A percentile compares a stretch with the other conserved stretches of the same genome.
Conservation (phyloP, 2,329 filamentous ascomycete species). For the Fusarium incarnatum region DNA sequence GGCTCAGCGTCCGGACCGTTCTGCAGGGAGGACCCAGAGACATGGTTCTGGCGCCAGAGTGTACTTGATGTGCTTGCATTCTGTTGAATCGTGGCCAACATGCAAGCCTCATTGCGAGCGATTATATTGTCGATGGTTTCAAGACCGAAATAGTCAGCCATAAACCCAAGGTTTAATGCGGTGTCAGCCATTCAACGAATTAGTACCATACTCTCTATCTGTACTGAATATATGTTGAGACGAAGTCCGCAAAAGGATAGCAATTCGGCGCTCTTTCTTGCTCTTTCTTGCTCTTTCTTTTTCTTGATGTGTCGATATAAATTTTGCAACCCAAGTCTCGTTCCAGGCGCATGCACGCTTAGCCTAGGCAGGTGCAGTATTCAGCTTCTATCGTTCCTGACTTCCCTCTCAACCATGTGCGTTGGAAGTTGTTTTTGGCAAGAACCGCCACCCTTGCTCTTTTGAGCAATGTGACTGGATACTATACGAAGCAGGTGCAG, state of each 20-base stretch:
- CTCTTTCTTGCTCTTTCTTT: background rate
- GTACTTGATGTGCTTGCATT: background rate
- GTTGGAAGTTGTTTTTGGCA: background rate
- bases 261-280: background rate
- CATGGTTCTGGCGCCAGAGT: conserved; percentile 4
- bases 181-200: background rate
- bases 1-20: conserved; percentile 7
- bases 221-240: background rate
- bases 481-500: background rate
- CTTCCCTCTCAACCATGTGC: conserved; percentile 1
- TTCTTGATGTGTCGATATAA: background rate
- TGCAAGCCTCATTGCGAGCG: conserved; percentile 5
- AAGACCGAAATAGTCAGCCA: background rate
- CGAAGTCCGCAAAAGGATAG: conserved; percentile 21
- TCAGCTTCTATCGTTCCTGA: background rate
- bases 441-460: background rate
- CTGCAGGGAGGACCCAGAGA: conserved; percentile 1
- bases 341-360: background rate
- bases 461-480: background rate
- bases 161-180: background rate
- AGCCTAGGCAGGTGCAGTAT: background rate
- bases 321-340: background rate
- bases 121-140: background rate
- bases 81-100: background rate
- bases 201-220: background rate